Base-by-base conservation (phyloP, 305 asterid genomes). In the Fraxinus angustifolia region DNA sequence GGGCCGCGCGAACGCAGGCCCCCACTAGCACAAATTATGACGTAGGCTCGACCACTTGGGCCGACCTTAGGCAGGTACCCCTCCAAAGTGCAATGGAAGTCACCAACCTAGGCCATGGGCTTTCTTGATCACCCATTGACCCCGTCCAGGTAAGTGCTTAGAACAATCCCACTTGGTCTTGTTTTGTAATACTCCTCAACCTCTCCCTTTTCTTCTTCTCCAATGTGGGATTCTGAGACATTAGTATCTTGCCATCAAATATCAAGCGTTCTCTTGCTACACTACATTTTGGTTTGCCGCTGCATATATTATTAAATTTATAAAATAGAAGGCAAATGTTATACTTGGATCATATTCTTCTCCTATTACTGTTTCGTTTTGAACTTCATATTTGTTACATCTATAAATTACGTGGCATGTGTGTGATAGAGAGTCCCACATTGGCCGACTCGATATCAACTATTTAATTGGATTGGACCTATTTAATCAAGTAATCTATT, bases 1-100 rank as follows among this genome's bases (percentile, higher is more conserved):
- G 87, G 90, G 86, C 87, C 56, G 84, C 87, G 83, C 87, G 86
- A 79, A 88, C 84, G 79, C 90, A 85, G 45, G 85, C 88, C 88
- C 90, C 88, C 81, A 0, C 91, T 81, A 8, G 2, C 84, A 89
- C 88, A 89, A 89, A 89, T 87, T 87, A 87, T 84, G 89, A 87
- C 80, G 2, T 77, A 85, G 86, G 80, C 83, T 88, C 87, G 34
- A 31, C 85, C 88, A 62, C 79, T 78, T 78, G 79, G 82, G 53
- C 50, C 30, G 80, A 82, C 77, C 88, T 82, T 82, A 80, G 62
- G 65, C 62, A 0, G 26, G 56, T 48, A 33, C 78, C 84, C 84
- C 76, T 83, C 83, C 87, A 0, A 71, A 38, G 89, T 84, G 89
- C 91, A 82, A 83, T 83, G 86, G 75, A 84, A 31, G 86, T 84